Evolutionary conservation across 2,329 filamentous ascomycete species (phyloP).

Genomic region (Rutstroemia sp.): DNA sequence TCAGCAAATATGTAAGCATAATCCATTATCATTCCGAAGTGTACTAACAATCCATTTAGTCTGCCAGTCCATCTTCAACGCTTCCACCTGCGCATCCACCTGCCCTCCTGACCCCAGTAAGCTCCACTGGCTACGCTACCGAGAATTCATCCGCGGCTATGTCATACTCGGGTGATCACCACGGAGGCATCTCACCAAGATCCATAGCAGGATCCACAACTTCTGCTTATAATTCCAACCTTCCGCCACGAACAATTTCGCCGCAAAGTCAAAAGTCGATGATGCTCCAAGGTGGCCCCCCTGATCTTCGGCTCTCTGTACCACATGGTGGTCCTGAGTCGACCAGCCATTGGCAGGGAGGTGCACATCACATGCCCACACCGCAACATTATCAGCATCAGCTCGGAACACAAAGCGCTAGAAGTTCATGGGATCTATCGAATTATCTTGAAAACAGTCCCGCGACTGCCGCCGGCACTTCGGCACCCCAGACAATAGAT

Average conservation of each 20-base stretch:
- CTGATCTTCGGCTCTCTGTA: conserved; percentile 25
- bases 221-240: conserved; percentile 19
- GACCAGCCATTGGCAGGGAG: conserved; percentile 21
- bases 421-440: conserved; percentile 29
- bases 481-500: conserved; percentile 17
- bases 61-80: conserved; percentile 29
- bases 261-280: conserved; percentile 25
- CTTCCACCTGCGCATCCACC: conserved; percentile 21
- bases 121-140: conserved; percentile 27
- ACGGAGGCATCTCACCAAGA: conserved; percentile 26
- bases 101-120: conserved; percentile 27
- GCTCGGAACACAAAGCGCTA: conserved; percentile 16
- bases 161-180: conserved; percentile 25
- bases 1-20: conserved; percentile 74
- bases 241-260: conserved; percentile 23
- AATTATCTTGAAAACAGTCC: conserved; percentile 27
- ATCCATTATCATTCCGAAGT: not conserved
- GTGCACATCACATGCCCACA: conserved; percentile 24
- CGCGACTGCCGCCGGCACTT: conserved; percentile 23
- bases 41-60: conserved; percentile 21
- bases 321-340: conserved; percentile 23
- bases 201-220: conserved; percentile 26
- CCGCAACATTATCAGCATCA: conserved; percentile 18
- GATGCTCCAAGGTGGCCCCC: conserved; percentile 20
- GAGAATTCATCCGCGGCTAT: conserved; percentile 23